These are phyloP conservation scores for Cajanus cajan DNA, from an alignment of 306 rosid species.

Conservation along the genomic window DNA sequence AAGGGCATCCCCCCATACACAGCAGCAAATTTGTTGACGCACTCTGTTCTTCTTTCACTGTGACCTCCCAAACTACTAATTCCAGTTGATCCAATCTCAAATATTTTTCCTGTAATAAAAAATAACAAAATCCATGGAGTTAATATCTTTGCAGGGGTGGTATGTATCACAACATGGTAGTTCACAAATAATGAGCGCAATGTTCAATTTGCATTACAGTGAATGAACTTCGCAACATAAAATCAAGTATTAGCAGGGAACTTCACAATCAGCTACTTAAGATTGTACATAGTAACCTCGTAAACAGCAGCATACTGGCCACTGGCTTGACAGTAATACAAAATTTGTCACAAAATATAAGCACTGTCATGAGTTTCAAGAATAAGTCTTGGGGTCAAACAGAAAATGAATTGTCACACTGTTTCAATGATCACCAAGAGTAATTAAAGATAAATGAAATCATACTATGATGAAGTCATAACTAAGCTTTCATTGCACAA, in stretches of 20 bases:
- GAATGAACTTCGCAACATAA: not conserved
- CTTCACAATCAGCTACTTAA: not conserved
- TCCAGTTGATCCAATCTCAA: conserved; percentile 95
- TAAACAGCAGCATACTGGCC: not conserved
- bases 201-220: not conserved
- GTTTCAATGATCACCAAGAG: not conserved
- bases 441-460: not conserved
- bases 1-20: conserved; percentile 80
- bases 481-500: not conserved
- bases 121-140: not conserved
- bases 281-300: not conserved
- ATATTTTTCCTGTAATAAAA: conserved; percentile 67
- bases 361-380: not conserved
- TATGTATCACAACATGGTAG: not conserved
- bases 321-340: not conserved
- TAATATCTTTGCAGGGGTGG: not conserved
- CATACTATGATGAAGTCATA: not conserved
- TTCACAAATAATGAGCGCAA: not conserved
- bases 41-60: conserved; percentile 68
- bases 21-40: conserved; percentile 64
- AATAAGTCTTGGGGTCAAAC: not conserved
- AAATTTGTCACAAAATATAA: not conserved
- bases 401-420: not conserved
- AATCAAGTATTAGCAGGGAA: conserved; percentile 11
- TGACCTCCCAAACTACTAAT: conserved; percentile 97